phyloP scores from a whole-genome alignment of 2,329 filamentous ascomycete genomes.

The Dactylellina leptospora region DNA sequence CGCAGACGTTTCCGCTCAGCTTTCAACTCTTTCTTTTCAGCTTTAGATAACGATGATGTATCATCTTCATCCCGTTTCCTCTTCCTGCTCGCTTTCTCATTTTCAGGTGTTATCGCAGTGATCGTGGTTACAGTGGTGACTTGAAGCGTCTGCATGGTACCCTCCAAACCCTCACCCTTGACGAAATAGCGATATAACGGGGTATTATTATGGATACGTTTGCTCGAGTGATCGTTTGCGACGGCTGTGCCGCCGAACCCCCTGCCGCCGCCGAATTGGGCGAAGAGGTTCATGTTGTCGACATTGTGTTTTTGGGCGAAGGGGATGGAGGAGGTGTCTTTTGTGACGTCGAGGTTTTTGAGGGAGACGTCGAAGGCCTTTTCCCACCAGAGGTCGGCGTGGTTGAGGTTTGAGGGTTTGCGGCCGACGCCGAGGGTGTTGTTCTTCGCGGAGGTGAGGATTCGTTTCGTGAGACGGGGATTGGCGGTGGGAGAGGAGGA shows the following conservation, averaged over 20 bases:
- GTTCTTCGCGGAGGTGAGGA: constrained; percentile 47
- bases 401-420: constrained; percentile 46
- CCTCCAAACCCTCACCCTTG: constrained; percentile 34
- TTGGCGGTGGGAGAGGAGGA: constrained; percentile 11
- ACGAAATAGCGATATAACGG: constrained; percentile 50
- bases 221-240: not conserved
- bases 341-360: constrained; percentile 46
- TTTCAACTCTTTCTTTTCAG: constrained; percentile 30
- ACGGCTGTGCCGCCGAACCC: constrained; percentile 37
- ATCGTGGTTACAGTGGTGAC: not conserved
- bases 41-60: not conserved
- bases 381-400: constrained; percentile 53
- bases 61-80: constrained; percentile 24
- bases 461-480: constrained; percentile 40
- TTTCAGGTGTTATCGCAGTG: not conserved
- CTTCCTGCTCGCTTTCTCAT: constrained; percentile 20
- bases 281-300: constrained; percentile 51
- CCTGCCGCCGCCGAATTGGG: constrained; percentile 38
- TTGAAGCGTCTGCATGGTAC: constrained; percentile 16
- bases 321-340: constrained; percentile 30
- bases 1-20: constrained; percentile 34
- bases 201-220: constrained; percentile 4
- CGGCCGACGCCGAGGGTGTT: constrained; percentile 52
- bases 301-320: constrained; percentile 23
- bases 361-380: constrained; percentile 50